Evolutionary conservation across 805 yeast species (phyloP), one percentile per base, ranked within the genome.

Genomic region (Dipodascopsis tothii): DNA sequence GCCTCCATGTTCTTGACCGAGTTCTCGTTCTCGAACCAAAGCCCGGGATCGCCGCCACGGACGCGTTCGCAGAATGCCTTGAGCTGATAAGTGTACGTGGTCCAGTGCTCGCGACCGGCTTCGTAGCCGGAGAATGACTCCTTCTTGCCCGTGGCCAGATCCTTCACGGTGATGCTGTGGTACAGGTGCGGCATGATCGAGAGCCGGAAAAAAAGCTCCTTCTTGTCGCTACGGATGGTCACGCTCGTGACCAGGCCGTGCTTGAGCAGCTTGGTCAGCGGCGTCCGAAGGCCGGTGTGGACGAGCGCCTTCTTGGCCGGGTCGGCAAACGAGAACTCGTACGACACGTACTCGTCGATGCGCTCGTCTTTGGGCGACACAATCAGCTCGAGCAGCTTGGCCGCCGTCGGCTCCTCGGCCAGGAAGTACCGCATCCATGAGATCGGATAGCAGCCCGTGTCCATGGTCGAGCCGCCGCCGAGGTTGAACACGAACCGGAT

Each of bases 371-470:
- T 35, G 4, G 32, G 39, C 20, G 25, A 34, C 4, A 37, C 20
- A 14, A 37, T 27, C 14, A 23, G 20, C 5, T 35, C 41, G n/a
- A 35, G 11, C 2, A 14, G 9, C 17, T 34, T 43, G n/a, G 46
- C 54, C 7, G 43, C 21, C 9, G 21, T 20, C 16, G 54, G 52
- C 28, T 50, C 45, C 33, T 36, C 48, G 22, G 25, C 33, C 3
- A 50, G 11, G 20, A 33, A 40, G 27, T 37, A 40, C 7, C 54
- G 40, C 44, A 40, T 50, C 52, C 52, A 50, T 2, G 52, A 50
- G 9, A 50, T 50, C 9, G 54, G 52, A 33, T 50, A 50, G 36
- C 45, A 48, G 4, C 52, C 52, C 46, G 38, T 44, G 25, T 50
- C 54, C 49, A 48, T 44, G 5, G 40, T 6, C 21, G 42, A 41